These are phyloP conservation scores for Pythium biforme DNA, from an alignment of 352 stramenopile species.

Conservation along the genomic window DNA sequence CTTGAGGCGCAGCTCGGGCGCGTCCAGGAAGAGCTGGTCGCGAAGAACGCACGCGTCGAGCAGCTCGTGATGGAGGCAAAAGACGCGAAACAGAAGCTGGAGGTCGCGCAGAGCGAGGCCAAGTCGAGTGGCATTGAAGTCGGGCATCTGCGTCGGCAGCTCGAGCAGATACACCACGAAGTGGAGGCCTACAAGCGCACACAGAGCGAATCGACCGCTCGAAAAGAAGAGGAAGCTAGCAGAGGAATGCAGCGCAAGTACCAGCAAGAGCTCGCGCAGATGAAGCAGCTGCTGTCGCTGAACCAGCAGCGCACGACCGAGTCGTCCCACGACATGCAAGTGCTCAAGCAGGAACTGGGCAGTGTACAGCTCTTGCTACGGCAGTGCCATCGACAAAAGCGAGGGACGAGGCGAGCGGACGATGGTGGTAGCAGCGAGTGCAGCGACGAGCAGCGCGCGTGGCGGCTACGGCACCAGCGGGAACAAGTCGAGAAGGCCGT, in stretches of 20 bases:
- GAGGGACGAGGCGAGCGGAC: neutral
- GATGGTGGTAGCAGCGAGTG: slow-evolving; percentile 1
- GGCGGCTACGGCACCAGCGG: slow-evolving; percentile 12
- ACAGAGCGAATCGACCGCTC: slow-evolving; percentile 16
- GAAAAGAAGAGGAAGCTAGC: slow-evolving; percentile 26
- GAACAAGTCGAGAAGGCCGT: slow-evolving; percentile 32
- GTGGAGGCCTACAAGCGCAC: slow-evolving; percentile 15
- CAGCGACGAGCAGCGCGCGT: slow-evolving; percentile 5
- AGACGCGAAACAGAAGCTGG: neutral
- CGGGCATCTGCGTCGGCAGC: slow-evolving; percentile 20
- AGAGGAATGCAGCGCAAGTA: slow-evolving; percentile 29
- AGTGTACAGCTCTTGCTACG: slow-evolving; percentile 47
- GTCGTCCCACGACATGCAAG: slow-evolving; percentile 49
- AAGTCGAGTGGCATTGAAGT: neutral
- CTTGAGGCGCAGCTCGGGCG: slow-evolving; percentile 31
- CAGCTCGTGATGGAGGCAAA: slow-evolving; percentile 7
- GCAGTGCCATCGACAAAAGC: slow-evolving; percentile 25
- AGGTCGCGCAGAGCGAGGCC: neutral
- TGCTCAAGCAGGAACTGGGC: slow-evolving; percentile 49
- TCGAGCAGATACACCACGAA: slow-evolving; percentile 29
- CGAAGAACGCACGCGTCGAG: slow-evolving; percentile 34
- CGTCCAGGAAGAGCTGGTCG: slow-evolving; percentile 38
- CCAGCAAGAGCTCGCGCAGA: slow-evolving; percentile 38
- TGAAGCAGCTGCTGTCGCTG: slow-evolving; percentile 46
- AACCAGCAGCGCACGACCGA: slow-evolving; percentile 46